phyloP scores from a whole-genome alignment of 371 early-diverging fungal genomes.

The Mortierella sp. region DNA sequence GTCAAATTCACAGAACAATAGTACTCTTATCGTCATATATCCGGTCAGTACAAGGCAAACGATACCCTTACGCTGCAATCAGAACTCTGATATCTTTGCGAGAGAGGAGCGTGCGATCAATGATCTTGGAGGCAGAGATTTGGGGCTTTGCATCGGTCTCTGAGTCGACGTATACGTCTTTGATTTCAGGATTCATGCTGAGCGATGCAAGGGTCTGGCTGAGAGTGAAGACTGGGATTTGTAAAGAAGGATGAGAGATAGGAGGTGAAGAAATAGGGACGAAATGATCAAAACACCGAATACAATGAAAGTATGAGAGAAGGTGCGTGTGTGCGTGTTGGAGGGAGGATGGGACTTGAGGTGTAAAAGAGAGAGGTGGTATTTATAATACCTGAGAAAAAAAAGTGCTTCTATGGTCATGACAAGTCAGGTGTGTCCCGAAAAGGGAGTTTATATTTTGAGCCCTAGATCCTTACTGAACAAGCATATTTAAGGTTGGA shows the following conservation, averaged over 20 bases:
- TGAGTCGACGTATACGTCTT: neutral
- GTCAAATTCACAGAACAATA: neutral
- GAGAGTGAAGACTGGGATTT: neutral
- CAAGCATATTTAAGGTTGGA: neutral
- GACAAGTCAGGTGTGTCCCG: neutral
- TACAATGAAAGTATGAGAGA: neutral
- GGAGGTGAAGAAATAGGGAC: too few relatives aligned
- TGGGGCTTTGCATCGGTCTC: neutral
- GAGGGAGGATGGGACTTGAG: neutral
- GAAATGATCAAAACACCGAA: neutral
- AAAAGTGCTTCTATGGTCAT: neutral
- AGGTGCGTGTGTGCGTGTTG: neutral
- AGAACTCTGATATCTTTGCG: slow-evolving; percentile 4
- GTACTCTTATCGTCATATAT: neutral
- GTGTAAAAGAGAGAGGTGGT: neutral
- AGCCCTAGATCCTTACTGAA: neutral
- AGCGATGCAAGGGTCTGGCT: neutral
- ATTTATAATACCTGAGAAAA: neutral
- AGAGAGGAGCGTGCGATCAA: slow-evolving; percentile 15
- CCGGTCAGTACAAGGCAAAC: neutral
- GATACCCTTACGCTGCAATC: slow-evolving; percentile 2
- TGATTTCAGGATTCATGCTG: neutral
- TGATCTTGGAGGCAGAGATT: slow-evolving; percentile 16
- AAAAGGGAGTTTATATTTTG: neutral
- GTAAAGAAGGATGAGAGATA: neutral